Evolutionary conservation across 2,329 filamentous ascomycete genomes (phyloP).

Genomic region (Colletotrichum cordylinicola): DNA sequence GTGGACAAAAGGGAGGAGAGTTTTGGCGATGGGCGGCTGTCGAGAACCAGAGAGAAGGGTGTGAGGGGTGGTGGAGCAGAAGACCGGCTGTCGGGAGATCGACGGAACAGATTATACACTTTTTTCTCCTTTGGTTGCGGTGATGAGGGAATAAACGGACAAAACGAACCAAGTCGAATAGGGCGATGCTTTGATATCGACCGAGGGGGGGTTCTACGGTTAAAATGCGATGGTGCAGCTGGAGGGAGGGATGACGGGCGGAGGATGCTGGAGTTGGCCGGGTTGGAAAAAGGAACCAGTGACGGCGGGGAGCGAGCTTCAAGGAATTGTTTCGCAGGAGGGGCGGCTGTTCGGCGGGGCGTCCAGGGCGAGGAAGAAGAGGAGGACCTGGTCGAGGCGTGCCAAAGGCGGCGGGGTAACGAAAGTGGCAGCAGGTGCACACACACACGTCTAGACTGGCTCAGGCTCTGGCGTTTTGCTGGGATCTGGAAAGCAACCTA

Average conservation of each 20-base stretch:
- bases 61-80: constrained; percentile 5
- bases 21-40: not conserved
- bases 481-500: constrained; percentile 11
- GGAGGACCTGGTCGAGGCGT: not conserved
- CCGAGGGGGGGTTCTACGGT: not conserved
- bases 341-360: constrained; percentile 17
- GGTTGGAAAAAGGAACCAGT: constrained; percentile 17
- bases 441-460: constrained; percentile 1
- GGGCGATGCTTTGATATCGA: not conserved
- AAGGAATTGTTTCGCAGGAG: constrained; percentile 22
- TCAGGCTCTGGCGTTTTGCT: constrained; percentile 10
- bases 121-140: not conserved
- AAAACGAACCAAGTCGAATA: not conserved
- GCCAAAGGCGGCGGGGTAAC: constrained; percentile 12
- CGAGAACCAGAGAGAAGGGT: not conserved
- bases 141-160: not conserved
- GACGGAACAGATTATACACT: not conserved
- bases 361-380: not conserved
- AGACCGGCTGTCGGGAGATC: constrained; percentile 1
- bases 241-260: not conserved
- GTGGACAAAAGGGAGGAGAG: not conserved
- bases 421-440: constrained; percentile 7
- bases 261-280: not conserved
- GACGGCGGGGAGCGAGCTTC: constrained; percentile 13
- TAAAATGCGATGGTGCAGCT: not conserved